Conservation (phyloP, 1,139 yeast species). For the Debaryomyces coudertii region DNA sequence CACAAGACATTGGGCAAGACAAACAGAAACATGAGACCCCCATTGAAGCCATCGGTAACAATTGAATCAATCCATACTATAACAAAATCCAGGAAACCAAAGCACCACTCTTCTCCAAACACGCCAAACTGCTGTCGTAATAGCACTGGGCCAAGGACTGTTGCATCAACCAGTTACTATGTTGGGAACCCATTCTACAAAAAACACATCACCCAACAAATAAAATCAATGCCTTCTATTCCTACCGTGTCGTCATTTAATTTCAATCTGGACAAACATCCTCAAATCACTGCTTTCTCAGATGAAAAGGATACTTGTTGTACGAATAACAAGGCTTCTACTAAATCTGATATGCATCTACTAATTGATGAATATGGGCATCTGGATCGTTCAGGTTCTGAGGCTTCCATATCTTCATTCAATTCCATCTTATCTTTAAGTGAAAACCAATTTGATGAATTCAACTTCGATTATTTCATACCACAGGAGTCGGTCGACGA, state of each 20-base stretch:
- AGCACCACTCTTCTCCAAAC: constrained; percentile 10
- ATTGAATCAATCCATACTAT: constrained; percentile 28
- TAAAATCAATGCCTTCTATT: constrained; percentile 6
- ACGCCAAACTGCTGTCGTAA: constrained; percentile 4
- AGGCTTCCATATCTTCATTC: constrained; percentile 11
- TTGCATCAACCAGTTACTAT: constrained; percentile 6
- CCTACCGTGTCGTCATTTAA: constrained; percentile 6
- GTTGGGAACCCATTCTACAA: constrained; percentile 9
- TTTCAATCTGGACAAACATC: neutral
- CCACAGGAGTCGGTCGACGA: constrained; percentile 1
- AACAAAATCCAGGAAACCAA: constrained; percentile 14
- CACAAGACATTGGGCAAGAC: constrained; percentile 8
- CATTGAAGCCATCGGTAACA: constrained; percentile 30
- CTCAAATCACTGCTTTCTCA: neutral
- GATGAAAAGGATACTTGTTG: neutral
- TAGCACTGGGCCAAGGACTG: neutral
- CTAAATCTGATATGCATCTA: constrained; percentile 10
- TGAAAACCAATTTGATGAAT: constrained; percentile 1
- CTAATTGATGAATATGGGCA: neutral
- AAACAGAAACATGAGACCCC: constrained; percentile 15
- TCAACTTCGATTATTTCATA: constrained; percentile 3
- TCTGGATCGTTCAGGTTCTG: constrained; percentile 6
- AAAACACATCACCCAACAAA: neutral
- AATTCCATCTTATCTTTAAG: constrained; percentile 11
- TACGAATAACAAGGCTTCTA: constrained; percentile 13